Evolutionary conservation across 306 rosid species (phyloP).

Genomic region (Castanea mollissima): DNA sequence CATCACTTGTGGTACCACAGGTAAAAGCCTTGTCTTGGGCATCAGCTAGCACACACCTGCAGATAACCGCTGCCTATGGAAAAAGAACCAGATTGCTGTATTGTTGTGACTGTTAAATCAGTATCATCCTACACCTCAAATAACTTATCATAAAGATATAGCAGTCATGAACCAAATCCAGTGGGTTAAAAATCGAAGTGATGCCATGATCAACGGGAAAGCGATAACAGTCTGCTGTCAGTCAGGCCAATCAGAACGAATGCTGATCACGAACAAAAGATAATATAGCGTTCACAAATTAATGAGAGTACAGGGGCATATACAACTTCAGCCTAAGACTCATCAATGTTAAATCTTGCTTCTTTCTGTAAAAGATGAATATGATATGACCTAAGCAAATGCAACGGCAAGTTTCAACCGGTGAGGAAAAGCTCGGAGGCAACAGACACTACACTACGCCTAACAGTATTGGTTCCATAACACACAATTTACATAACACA

Average conservation of each 20-base stretch:
- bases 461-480: not conserved
- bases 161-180: not conserved
- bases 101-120: not conserved
- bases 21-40: not conserved
- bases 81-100: not conserved
- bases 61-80: not conserved
- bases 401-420: not conserved
- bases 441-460: not conserved
- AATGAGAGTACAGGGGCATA: not conserved
- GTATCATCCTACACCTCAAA: not conserved
- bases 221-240: not conserved
- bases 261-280: not conserved
- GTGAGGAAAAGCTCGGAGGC: not conserved
- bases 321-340: not conserved
- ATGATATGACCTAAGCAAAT: not conserved
- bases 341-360: not conserved
- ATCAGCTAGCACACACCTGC: not conserved
- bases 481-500: no score
- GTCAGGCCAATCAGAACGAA: not conserved
- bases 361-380: not conserved
- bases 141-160: no score
- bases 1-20: not conserved
- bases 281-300: not conserved
- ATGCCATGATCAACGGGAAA: not conserved
- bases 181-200: not conserved